phyloP scores from a whole-genome alignment of 164 flowering plant species.

The Vitis amurensis region DNA sequence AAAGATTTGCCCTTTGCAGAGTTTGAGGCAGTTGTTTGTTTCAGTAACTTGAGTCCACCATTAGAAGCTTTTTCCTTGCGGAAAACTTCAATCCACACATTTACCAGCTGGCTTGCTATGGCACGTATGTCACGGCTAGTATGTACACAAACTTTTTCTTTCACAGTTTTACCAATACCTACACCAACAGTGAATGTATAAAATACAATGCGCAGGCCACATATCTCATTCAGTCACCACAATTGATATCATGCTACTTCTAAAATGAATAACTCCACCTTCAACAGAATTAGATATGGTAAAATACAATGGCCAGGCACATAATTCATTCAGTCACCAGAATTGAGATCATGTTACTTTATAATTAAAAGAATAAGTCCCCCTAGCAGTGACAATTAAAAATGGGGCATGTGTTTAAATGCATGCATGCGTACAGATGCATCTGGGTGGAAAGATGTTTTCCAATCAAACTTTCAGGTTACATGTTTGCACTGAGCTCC shows the following conservation, averaged over 20 bases:
- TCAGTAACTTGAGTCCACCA: constrained; percentile 55
- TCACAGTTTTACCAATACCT: constrained; percentile 97
- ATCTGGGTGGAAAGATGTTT: no score
- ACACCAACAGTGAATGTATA: constrained; percentile 12
- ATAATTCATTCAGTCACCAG: not conserved
- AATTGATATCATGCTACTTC: constrained; percentile 1
- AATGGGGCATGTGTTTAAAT: no score
- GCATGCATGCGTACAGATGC: no score
- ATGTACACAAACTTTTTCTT: constrained; percentile 95
- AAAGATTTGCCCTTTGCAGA: constrained; percentile 49
- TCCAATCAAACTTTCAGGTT: no score
- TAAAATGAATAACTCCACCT: not conserved
- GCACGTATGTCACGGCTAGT: constrained; percentile 99
- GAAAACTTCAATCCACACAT: constrained; percentile 91
- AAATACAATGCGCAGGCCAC: not conserved
- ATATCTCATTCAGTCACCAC: not conserved
- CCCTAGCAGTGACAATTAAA: no score
- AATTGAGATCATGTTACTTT: no score
- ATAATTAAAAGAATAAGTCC: no score
- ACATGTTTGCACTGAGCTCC: no score
- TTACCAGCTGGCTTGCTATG: constrained; percentile 93
- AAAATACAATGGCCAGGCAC: not conserved
- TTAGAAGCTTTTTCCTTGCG: constrained; percentile 89
- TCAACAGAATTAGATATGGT: no score
- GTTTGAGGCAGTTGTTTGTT: constrained; percentile 54